Base-by-base conservation (phyloP, 345 rosid genomes). In the Nephelium lappaceum region DNA sequence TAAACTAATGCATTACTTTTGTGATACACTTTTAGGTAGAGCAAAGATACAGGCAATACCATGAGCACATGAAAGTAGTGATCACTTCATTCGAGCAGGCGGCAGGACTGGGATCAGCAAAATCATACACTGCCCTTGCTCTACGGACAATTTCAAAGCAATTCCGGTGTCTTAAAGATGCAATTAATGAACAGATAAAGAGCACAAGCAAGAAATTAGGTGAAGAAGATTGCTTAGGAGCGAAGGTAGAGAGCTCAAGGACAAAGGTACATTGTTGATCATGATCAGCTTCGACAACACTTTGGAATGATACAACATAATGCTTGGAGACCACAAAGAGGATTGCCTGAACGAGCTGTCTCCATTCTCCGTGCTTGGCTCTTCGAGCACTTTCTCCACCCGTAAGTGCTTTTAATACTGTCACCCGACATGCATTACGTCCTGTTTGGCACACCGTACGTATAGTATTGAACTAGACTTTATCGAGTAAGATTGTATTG, bases 311-410 rank as follows among this genome's bases (percentile, higher is more conserved):
- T 83, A 72, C 91, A 86, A 38, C 85, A 88, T 76, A 86, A 90
- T 73, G 90, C 88, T 66, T 92, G 96, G 96, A 86, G 96, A 73
- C 91, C 94, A 5, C 98, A 92, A 79, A 79, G 94, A 81, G 98
- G 94, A n/a, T 83, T 93, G 82, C 98, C 98, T 0, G 94, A 93
- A 77, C 84, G 92, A 53, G 91, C 95, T 55, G 96, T 93, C 61
- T 86, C 91, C 0, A 78, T 88, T 65, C 96, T 93, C 11, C 94
- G 98, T 0, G 84, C 93, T 81, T 93, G 98, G 98, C 96, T 93
- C 73, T 93, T 93, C 41, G 91, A 93, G 73, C 94, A 93, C 81
- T 93, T 93, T 78, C 98, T 92, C 71, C 96, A 92, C 84, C 98
- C 98, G 98, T 93, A 86, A 72, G 91, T 69, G 62, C 11, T 36